Evolutionary conservation across 306 rosid genomes (phyloP), one percentile per base, ranked within the genome.

Genomic region (Hippophae tibetana): DNA sequence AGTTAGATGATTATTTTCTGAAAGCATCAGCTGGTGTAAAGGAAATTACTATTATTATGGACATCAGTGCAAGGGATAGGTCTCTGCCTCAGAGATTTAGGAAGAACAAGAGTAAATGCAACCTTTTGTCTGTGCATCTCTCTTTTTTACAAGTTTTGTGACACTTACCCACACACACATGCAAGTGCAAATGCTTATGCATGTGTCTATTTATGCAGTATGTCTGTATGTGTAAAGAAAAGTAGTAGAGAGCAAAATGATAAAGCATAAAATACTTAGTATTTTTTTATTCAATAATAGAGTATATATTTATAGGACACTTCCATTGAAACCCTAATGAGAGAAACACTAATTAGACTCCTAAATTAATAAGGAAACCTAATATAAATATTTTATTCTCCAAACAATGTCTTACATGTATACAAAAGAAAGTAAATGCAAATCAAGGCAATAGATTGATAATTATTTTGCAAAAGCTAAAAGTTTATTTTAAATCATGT

Each of bases 1-100:
- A 78, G 74, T 78, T 92, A 8, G 99, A 92, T 74, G 97, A 88
- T 6, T 66, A 72, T 75, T 92, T 92, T 76, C 78, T 92, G 66
- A 84, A 82, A 86, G 89, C 90, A 23, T 88, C 97, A 1, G 84
- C 76, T 47, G 78, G 88, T 54, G 72, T 76, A 55, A 86, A 78
- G 74, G 97, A 86, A 66, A 84, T 88, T 70, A 77, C 97, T 64
- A 82, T 93, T 77, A 76, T 93, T 43, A 84, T 86, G 70, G 95
- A 92, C 72, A 52, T 78, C 74, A 79, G 57, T 13, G 74, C 76
- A 53, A 81, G 81, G 52, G 78, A 86, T 54, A 64, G 64, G 49
- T 73, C 82, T 78, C 77, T 47, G 63, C 65, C 71, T 1, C 85
- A 67, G 69, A 74, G 62, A 75, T 80, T 76, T 9, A 74, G 58